These are phyloP conservation scores for Oryza brachyantha DNA, from an alignment of 176 grass and related monocot genomes.

Conservation along the genomic window DNA sequence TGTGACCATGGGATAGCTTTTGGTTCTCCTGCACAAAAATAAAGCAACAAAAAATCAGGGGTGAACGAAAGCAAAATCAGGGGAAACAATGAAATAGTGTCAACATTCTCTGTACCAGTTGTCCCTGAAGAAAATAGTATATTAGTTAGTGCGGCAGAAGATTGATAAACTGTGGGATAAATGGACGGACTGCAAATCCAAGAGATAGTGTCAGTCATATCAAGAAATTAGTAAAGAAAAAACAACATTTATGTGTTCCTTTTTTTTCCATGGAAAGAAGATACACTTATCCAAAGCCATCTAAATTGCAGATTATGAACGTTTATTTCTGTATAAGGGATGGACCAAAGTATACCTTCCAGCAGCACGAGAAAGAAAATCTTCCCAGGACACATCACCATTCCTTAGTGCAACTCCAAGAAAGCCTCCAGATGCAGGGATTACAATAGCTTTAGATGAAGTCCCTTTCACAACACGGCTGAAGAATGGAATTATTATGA, in stretches of 20 bases:
- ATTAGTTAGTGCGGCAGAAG: slow-evolving; percentile 60
- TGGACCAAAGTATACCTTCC: slow-evolving; percentile 38
- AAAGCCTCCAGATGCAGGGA: slow-evolving; percentile 54
- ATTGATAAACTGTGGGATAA: slow-evolving; percentile 71
- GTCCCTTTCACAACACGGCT: slow-evolving; percentile 80
- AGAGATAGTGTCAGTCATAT: slow-evolving; percentile 6
- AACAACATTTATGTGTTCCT: neutral
- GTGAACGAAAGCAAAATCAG: neutral
- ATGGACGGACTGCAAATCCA: slow-evolving; percentile 46
- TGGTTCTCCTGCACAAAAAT: slow-evolving; percentile 75
- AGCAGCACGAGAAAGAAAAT: slow-evolving; percentile 61
- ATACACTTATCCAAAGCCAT: neutral
- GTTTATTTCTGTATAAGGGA: neutral
- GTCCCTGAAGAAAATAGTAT: slow-evolving; percentile 99
- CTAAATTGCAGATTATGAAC: neutral
- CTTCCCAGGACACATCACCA: slow-evolving; percentile 83
- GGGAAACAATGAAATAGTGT: neutral
- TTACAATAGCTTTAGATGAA: slow-evolving; percentile 65
- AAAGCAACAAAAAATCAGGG: slow-evolving; percentile 2
- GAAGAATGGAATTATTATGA: slow-evolving; percentile 26
- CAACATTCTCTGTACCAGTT: slow-evolving; percentile 56
- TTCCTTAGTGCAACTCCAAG: slow-evolving; percentile 64
- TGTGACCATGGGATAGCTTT: slow-evolving; percentile 98
- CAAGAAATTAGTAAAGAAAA: neutral
- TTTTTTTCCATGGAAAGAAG: neutral